A percentile compares a stretch with the other conserved stretches of the same genome.
phyloP scores from a whole-genome alignment of 108 stramenopile genomes.

The Skeletonema potamos region DNA sequence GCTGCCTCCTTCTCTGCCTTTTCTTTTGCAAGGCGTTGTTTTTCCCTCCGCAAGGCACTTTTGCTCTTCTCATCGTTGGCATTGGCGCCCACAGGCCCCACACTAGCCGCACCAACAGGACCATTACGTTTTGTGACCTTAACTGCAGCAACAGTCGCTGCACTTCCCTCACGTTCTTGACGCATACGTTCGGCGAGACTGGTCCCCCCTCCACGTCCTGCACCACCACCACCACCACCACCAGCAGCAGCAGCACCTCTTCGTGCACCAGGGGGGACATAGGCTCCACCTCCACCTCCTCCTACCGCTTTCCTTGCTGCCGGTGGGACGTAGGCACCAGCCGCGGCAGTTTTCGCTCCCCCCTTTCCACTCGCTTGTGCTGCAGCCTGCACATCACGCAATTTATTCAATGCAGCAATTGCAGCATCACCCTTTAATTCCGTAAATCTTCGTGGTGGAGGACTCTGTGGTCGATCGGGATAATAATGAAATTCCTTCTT shows the following conservation, averaged over 20 bases:
- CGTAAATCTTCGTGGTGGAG: constrained; percentile 44
- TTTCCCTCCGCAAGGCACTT: constrained; percentile 73
- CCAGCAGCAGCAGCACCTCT: constrained; percentile 5
- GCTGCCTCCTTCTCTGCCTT: constrained; percentile 52
- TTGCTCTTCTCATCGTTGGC: constrained; percentile 60
- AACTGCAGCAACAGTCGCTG: constrained; percentile 55
- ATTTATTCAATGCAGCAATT: constrained; percentile 27
- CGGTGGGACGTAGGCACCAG: constrained; percentile 76
- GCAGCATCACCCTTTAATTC: constrained; percentile 50
- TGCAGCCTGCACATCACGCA: constrained; percentile 6
- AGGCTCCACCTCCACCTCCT: constrained; percentile 37
- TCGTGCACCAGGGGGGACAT: constrained; percentile 82
- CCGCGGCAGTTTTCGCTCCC: constrained; percentile 32
- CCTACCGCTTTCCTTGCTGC: constrained; percentile 49
- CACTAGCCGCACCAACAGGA: constrained; percentile 44
- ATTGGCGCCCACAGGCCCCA: constrained; percentile 54
- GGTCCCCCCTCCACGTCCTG: constrained; percentile 48
- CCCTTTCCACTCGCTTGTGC: constrained; percentile 10
- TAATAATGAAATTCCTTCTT: constrained; percentile 49
- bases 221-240: constrained; percentile 16
- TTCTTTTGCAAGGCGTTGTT: constrained; percentile 58
- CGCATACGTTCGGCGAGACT: constrained; percentile 82
- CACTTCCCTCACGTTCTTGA: constrained; percentile 74
- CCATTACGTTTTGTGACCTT: constrained; percentile 31
- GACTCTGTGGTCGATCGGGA: constrained; percentile 89